Percentiles rank a stretch among this genome's conserved stretches.
Evolutionary conservation across 169 alveolate species (phyloP).

Genomic region (Cyclospora cayetanensis): DNA sequence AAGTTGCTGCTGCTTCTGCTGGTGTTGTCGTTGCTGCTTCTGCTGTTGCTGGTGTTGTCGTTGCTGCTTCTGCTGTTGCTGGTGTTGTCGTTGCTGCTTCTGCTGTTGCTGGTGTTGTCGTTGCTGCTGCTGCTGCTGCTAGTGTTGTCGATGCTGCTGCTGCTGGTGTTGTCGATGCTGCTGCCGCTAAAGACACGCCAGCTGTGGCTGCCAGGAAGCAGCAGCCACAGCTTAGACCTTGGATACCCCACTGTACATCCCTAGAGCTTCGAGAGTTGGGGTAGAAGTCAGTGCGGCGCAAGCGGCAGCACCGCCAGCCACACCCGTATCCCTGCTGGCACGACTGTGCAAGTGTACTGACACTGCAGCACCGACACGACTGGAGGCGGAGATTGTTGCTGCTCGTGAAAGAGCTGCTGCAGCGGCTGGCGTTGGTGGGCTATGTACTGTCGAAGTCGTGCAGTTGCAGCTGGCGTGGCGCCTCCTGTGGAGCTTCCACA

Average conservation of each 20-base stretch:
- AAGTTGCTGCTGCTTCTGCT: conserved; percentile 16
- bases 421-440: not conserved
- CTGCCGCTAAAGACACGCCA: too few relatives aligned
- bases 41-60: not conserved
- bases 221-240: not conserved
- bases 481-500: not conserved
- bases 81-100: too few relatives aligned
- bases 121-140: not conserved
- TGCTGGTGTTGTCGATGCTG: not conserved
- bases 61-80: conserved; percentile 4
- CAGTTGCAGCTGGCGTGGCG: not conserved
- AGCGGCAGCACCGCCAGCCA: conserved; percentile 12
- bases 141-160: not conserved
- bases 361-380: conserved; percentile 5
- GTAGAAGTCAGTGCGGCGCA: too few relatives aligned
- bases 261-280: not conserved
- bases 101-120: too few relatives aligned
- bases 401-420: conserved; percentile 7
- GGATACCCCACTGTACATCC: not conserved
- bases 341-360: not conserved
- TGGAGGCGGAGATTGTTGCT: not conserved
- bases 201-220: not conserved
- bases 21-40: not conserved
- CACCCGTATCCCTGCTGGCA: not conserved
- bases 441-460: too few relatives aligned